Evolutionary conservation across 306 rosid genomes (phyloP).

Genomic region (Lagenaria siceraria): DNA sequence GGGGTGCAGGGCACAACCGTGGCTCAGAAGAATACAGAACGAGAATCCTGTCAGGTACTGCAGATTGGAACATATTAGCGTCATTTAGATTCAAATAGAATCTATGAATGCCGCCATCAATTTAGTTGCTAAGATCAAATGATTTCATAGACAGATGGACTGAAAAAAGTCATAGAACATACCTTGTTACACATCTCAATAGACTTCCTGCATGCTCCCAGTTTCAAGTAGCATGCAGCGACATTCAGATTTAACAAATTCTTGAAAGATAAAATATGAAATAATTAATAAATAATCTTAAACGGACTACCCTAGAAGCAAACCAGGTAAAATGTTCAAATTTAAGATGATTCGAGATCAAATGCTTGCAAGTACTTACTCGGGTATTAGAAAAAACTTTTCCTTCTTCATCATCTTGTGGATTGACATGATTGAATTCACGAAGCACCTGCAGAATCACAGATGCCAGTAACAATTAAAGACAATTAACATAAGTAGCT

Average conservation of each 20-base stretch:
- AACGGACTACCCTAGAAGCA: neutral
- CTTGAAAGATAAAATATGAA: constrained; percentile 30
- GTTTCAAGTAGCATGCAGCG: constrained; percentile 73
- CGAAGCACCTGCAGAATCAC: constrained; percentile 61
- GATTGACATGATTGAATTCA: constrained; percentile 96
- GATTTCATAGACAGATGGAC: neutral
- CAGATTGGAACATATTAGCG: too few species aligned
- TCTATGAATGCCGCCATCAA: too few species aligned
- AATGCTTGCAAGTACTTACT: constrained; percentile 26
- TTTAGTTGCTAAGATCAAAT: neutral
- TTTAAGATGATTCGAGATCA: neutral
- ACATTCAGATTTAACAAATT: constrained; percentile 75
- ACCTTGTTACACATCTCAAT: constrained; percentile 94
- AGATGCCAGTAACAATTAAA: neutral
- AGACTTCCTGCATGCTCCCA: constrained; percentile 80
- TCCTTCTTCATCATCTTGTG: constrained; percentile 95
- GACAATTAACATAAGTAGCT: neutral
- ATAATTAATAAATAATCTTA: constrained; percentile 12
- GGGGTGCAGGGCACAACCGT: too few species aligned
- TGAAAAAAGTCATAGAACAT: constrained; percentile 11
- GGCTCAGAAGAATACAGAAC: too few species aligned
- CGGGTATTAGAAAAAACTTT: constrained; percentile 64
- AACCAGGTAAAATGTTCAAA: neutral
- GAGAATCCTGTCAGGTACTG: too few species aligned
- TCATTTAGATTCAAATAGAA: too few species aligned